Evolutionary conservation across 768 basidiomycete genomes (phyloP).

Genomic region (Amyloporia xantha): DNA sequence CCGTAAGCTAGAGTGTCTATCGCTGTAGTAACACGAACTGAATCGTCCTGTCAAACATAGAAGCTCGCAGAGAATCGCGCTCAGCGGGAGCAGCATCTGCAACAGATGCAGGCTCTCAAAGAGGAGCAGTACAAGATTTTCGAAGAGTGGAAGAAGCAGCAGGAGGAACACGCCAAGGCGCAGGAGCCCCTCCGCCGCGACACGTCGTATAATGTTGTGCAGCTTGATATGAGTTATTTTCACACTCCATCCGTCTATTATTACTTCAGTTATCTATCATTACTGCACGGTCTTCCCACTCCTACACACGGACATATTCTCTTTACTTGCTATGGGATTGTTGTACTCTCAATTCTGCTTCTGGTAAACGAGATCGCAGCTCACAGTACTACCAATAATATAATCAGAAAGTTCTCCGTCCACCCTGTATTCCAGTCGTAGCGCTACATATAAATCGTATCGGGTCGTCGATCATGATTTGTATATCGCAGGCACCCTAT

Average conservation of each 20-base stretch:
- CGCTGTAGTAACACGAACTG: not conserved
- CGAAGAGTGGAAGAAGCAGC: slow-evolving; percentile 28
- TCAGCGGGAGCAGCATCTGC: slow-evolving; percentile 21
- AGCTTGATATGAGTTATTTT: no score
- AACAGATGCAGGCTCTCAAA: slow-evolving; percentile 34
- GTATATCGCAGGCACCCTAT: not conserved
- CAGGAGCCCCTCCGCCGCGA: slow-evolving; percentile 10
- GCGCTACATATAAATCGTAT: slow-evolving; percentile 3
- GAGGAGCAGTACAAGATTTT: slow-evolving; percentile 47
- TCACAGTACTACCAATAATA: no score
- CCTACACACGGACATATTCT: no score
- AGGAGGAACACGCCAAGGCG: slow-evolving; percentile 4
- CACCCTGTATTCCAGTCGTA: not conserved
- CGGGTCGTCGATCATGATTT: not conserved
- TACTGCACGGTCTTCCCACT: no score
- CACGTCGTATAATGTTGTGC: slow-evolving; percentile 10
- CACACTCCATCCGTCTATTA: no score
- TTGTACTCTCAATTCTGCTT: no score
- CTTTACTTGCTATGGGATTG: no score
- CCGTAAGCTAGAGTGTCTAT: slow-evolving; percentile 30
- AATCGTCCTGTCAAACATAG: slow-evolving; percentile 15
- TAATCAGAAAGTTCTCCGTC: no score
- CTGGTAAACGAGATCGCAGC: no score
- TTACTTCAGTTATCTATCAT: no score
- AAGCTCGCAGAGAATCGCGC: slow-evolving; percentile 24